Conservation (phyloP, 805 yeast genomes). For the Clavispora asparagi region DNA sequence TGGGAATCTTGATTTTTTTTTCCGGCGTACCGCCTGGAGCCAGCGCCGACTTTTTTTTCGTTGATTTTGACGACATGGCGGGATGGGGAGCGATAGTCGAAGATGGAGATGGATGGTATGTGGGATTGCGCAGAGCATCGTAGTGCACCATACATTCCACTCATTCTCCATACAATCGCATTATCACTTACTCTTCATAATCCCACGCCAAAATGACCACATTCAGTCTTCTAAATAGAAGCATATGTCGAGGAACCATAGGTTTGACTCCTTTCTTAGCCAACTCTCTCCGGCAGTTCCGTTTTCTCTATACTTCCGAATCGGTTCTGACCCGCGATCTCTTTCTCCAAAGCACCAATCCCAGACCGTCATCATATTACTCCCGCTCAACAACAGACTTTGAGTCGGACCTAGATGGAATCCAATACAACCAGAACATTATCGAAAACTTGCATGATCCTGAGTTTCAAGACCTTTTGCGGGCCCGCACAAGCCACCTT, state of each 20-base stretch:
- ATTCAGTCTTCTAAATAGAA: background rate
- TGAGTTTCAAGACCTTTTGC: conserved; percentile 5
- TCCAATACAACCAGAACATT: background rate
- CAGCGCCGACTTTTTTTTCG: conserved; percentile 21
- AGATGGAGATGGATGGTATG: background rate
- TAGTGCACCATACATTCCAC: background rate
- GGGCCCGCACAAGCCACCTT: conserved; percentile 13
- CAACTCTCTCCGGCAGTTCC: no score
- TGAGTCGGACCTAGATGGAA: background rate
- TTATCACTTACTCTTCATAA: no score
- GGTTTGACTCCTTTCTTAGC: no score
- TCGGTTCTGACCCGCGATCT: conserved; percentile 22
- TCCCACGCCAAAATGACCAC: no score
- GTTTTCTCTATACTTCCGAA: conserved; percentile 8
- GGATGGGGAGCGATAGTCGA: no score
- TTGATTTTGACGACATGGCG: conserved; percentile 16
- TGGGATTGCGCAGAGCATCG: conserved; percentile 1
- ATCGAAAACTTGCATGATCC: conserved; percentile 8
- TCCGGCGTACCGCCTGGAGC: conserved; percentile 14
- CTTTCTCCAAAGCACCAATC: conserved; percentile 13
- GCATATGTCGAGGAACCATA: no score
- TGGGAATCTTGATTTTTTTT: conserved; percentile 37
- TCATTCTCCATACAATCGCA: background rate
- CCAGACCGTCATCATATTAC: conserved; percentile 13
- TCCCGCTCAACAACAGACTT: conserved; percentile 13